phyloP scores from a whole-genome alignment of 2,329 filamentous ascomycete genomes.

The Fusarium drepaniforme region DNA sequence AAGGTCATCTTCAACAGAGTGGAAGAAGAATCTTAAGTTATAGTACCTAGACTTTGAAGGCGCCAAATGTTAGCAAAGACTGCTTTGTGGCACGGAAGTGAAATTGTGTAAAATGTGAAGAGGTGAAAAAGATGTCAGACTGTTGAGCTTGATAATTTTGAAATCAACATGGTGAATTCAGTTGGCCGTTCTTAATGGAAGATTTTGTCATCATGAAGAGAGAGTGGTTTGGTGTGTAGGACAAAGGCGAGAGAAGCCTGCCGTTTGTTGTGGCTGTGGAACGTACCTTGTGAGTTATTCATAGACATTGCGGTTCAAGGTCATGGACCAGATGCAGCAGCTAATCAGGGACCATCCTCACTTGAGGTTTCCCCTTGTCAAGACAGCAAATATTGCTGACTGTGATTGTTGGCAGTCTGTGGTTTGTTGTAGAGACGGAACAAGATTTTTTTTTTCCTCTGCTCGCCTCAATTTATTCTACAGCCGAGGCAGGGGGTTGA shows the following conservation, averaged over 20 bases:
- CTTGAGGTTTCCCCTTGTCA: slow-evolving; percentile 6
- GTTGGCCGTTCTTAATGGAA: slow-evolving; percentile 76
- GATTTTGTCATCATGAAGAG: slow-evolving; percentile 65
- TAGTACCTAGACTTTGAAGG: slow-evolving; percentile 27
- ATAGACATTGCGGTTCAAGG: background rate
- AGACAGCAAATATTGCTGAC: background rate
- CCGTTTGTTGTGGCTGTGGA: slow-evolving; percentile 20
- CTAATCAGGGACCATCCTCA: slow-evolving; percentile 8
- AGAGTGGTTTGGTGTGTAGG: slow-evolving; percentile 14
- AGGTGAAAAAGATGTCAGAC: slow-evolving; percentile 60
- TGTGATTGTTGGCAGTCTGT: slow-evolving; percentile 7
- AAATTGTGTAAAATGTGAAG: slow-evolving; percentile 5
- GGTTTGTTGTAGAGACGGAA: slow-evolving; percentile 17
- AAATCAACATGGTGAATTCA: slow-evolving; percentile 70
- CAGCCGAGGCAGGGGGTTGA: background rate
- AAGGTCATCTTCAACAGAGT: slow-evolving; percentile 25
- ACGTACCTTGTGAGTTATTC: slow-evolving; percentile 37
- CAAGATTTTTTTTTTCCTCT: slow-evolving; percentile 17
- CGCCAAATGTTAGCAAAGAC: slow-evolving; percentile 39
- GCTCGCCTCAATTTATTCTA: slow-evolving; percentile 32
- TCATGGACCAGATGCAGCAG: background rate
- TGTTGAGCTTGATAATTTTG: slow-evolving; percentile 74
- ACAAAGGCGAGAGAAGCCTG: slow-evolving; percentile 26
- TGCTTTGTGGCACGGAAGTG: slow-evolving; percentile 7
- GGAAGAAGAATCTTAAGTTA: background rate